Conservation (phyloP, 345 rosid genomes). For the Erodium maritimum region DNA sequence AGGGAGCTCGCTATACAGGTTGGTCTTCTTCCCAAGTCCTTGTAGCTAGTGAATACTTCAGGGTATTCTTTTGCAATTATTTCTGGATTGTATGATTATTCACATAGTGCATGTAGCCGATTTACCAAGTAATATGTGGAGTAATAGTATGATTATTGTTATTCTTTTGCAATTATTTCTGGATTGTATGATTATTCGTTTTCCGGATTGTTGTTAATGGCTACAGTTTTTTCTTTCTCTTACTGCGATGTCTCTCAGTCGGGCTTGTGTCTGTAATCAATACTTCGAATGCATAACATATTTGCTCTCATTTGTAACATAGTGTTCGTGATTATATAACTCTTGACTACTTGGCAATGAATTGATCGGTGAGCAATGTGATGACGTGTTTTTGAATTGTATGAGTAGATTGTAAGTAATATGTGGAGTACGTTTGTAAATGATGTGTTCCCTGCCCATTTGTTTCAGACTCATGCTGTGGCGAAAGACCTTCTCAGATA, state of each 20-base stretch:
- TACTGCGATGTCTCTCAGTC: no score
- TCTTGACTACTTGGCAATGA: background rate
- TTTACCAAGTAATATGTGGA: no score
- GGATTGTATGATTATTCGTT: no score
- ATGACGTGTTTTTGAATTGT: background rate
- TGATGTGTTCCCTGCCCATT: background rate
- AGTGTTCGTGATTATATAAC: background rate
- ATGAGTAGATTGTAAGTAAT: background rate
- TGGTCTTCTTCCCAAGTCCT: background rate
- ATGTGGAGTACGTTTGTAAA: background rate
- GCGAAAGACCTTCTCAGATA: constrained; percentile 84
- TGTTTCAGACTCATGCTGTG: constrained; percentile 70
- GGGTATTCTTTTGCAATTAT: no score
- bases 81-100: no score
- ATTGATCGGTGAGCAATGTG: background rate
- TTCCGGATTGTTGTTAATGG: no score
- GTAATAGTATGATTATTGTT: no score
- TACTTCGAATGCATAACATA: no score
- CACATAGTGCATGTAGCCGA: no score
- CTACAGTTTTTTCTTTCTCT: background rate
- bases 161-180: no score
- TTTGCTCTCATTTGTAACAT: no score
- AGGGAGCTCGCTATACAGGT: constrained; percentile 99
- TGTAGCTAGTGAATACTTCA: background rate
- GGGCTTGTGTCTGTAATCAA: no score